Base-by-base conservation (phyloP, 345 rosid genomes). In the Rhizophora apiculata region DNA sequence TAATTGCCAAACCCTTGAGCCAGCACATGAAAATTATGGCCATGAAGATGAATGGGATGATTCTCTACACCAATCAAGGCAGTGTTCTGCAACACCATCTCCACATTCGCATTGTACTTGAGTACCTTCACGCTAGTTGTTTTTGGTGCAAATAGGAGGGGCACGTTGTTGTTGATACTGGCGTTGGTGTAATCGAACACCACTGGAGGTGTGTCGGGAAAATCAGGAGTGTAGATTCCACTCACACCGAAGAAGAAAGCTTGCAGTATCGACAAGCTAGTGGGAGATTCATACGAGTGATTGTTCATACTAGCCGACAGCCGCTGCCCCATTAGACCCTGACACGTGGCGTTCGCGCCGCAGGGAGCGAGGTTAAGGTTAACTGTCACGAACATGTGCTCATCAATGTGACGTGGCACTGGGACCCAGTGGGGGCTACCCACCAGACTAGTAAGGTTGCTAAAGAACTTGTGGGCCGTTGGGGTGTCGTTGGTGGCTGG, bases 1-100 rank as follows among this genome's bases (percentile, higher is more conserved):
- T 77, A 95, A 63, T 88, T 92, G 31, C 99, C 99, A 60, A 95
- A 95, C 19, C 96, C 99, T 75, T 90, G 98, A 66, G 92, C 96
- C 76, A 95, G 3, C 0, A 95, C 90, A 59, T 90, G 86, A 72
- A 95, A 95, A 72, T 95, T 82, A 54, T 80, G 82, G 2, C 99
- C 96, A 32, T 95, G 99, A 13, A 95, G 30, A 48, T 95, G 99
- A 78, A 92, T 92, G 0, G 97, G 99, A 67, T 95, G 99, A 71
- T 66, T 89, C 85, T 95, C 99, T 1, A 73, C 65, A 0, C 67
- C 83, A 0, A 92, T 0, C 32, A 95, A 54, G 6, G 91, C 89
- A 0, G 92, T 91, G 85, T 95, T 83, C 64, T 95, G 99, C 6
- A 89, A 21, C 63, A 95, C 85, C 36, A 92, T 67, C 76, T 95